Evolutionary conservation across 1,284 basidiomycete genomes (phyloP), one percentile per base, ranked within the genome.

Genomic region (Cryptococcus maquisensis): DNA sequence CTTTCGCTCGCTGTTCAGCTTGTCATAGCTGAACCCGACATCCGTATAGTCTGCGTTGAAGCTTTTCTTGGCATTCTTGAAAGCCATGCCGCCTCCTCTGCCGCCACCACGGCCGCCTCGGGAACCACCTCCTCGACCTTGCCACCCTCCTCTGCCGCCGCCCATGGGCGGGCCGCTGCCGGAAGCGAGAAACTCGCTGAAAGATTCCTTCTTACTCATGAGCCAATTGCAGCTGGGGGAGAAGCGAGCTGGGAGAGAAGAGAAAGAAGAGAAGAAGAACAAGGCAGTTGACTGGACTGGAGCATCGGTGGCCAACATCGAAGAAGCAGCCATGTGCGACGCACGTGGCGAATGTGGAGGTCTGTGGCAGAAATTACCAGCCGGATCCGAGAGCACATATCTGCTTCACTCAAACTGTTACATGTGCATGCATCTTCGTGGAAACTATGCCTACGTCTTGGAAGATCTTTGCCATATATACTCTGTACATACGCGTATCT

Each of bases 41-140:
- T 66, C 65, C 3, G 63, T 57, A 54, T 75, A 76, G 55, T 75
- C 71, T 15, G 69, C 59, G 26, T 64, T 66, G 45, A 64, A 66
- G 48, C 56, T 57, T 50, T 53, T 40, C 49, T 57, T 57, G 4
- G 20, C 7, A 21, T 53, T 23, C 0, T 64, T 56, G 6, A 57
- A 57, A 18, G 56, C 47, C 1, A 50, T 32, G 15, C 45, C 45
- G 5, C 56, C 55, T 15, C 61, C 56, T 20, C 60, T 51, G 23
- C 64, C 61, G 13, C 58, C 55, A 26, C 59, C 51, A 16, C 61
- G 48, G 5, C 61, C 52, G 12, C 61, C 51, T 2, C 64, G 52
- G 16, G 8, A 21, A 6, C 66, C 59, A 24, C 69, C 41, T 20
- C 64, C 64, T 16, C 63, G 48, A 24, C 60, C 52, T 18, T 57